Conservation (phyloP, 495 filamentous ascomycete genomes). For the Penicillium samsonianum region DNA sequence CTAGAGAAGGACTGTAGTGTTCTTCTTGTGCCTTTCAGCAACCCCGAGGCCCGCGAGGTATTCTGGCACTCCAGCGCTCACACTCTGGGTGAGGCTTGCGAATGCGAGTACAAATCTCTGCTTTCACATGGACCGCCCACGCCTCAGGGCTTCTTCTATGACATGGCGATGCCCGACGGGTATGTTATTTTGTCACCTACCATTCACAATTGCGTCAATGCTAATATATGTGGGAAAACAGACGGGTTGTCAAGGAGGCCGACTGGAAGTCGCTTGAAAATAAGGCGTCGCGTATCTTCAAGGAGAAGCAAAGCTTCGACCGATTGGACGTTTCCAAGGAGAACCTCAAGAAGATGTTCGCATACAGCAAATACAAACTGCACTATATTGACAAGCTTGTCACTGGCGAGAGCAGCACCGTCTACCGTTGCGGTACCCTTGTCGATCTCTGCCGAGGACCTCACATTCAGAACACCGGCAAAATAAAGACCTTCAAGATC, state of each 20-base stretch:
- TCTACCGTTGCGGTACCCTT: conserved; percentile 82
- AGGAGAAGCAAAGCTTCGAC: conserved; percentile 96
- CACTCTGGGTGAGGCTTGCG: conserved; percentile 88
- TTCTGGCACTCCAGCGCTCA: conserved; percentile 96
- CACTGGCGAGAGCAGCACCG: conserved; percentile 86
- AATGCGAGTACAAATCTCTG: conserved; percentile 84
- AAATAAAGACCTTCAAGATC: conserved; percentile 90
- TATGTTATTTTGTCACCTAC: conserved; percentile 28
- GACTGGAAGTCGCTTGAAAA: conserved; percentile 83
- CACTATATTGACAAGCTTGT: conserved; percentile 95
- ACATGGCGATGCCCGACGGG: conserved; percentile 82
- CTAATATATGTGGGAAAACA: conserved; percentile 20
- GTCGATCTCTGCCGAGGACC: conserved; percentile 80
- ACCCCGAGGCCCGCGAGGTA: conserved; percentile 79
- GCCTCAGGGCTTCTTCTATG: conserved; percentile 95
- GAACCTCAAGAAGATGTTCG: conserved; percentile 92
- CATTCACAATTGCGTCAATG: conserved; percentile 7
- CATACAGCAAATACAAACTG: conserved; percentile 93
- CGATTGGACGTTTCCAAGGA: conserved; percentile 85
- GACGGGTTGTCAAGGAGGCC: conserved; percentile 64
- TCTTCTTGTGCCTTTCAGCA: conserved; percentile 78
- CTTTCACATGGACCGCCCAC: conserved; percentile 92
- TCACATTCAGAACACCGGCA: conserved; percentile 89
- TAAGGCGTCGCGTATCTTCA: conserved; percentile 74
- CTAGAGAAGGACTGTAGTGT: conserved; percentile 75